phyloP scores from a whole-genome alignment of 352 stramenopile species.

The Pseudoperonospora humuli region DNA sequence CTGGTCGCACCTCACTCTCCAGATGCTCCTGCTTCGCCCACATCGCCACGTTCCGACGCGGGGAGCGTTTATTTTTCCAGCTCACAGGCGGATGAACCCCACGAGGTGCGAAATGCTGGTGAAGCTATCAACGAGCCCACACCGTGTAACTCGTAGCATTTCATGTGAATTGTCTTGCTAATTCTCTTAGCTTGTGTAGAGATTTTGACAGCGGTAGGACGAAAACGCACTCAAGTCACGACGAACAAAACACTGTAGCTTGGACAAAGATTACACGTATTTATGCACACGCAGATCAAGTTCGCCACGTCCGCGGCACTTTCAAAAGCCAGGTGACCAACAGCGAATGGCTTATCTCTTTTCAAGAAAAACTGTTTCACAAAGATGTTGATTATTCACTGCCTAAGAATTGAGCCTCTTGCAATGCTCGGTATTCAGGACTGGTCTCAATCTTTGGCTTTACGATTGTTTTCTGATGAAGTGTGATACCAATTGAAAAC shows the following conservation, averaged over 20 bases:
- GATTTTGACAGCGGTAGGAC: not conserved
- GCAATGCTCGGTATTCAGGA: too few species aligned
- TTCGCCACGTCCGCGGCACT: slow-evolving; percentile 2
- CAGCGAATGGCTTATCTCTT: slow-evolving; percentile 15
- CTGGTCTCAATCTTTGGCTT: too few species aligned
- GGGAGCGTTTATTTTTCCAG: slow-evolving; percentile 55
- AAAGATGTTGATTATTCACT: too few species aligned
- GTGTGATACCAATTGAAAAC: too few species aligned
- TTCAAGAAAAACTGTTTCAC: too few species aligned
- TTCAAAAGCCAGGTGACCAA: slow-evolving; percentile 3
- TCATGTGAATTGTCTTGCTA: not conserved
- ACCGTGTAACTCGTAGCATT: slow-evolving; percentile 28
- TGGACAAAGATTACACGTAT: slow-evolving; percentile 35
- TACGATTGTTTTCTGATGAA: too few species aligned
- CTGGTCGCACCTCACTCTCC: slow-evolving; percentile 40
- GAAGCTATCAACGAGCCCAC: slow-evolving; percentile 31
- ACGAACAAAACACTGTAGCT: slow-evolving; percentile 16
- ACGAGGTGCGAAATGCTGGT: slow-evolving; percentile 16
- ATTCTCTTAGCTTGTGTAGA: slow-evolving; percentile 10
- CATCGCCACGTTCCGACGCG: slow-evolving; percentile 47
- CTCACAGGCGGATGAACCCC: slow-evolving; percentile 33
- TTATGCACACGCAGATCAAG: slow-evolving; percentile 25
- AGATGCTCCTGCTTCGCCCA: slow-evolving; percentile 25
- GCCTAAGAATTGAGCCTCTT: too few species aligned
- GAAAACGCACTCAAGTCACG: not conserved